Base-by-base conservation (phyloP, 2,329 filamentous ascomycete genomes). In the Clonostachys byssicola region DNA sequence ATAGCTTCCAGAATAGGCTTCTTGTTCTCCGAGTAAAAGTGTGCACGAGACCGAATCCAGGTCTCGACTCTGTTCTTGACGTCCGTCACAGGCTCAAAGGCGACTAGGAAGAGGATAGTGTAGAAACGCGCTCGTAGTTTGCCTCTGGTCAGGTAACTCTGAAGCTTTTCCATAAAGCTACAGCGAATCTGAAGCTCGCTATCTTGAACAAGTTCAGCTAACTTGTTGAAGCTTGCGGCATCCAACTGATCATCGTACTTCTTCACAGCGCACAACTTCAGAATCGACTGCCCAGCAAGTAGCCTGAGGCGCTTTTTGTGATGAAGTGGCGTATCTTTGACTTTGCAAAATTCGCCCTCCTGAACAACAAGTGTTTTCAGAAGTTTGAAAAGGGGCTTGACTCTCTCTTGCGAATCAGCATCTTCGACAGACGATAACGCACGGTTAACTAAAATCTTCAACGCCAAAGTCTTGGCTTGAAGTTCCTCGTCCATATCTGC, bases 361-460 rank as follows among this genome's bases (percentile, higher is more conserved):
- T 85, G 78, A 33, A 79, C 75, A 35, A 97, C 77, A 23, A 96
- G 71, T 13, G 81, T 86, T 58, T 88, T 89, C 44, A 99, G 75
- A 30, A 95, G 78, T 61, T 85, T 85, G 67, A 91, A 90, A 1
- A 95, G 82, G 7, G 85, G 81, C 49, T 76, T 76, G 2, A 85
- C 83, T 49, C 80, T 73, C 35, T 78, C 75, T 54, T 85, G 77
- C 10, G 44, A 38, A 50, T 74, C 72, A 5, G 75, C 67, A 14
- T 66, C 59, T 42, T 81, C 75, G 41, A 75, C 67, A 63, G 61
- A 78, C 50, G 64, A 86, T 38, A 92, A 83, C 16, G 96, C 76
- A 46, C 88, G 83, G 63, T 97, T 97, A 49, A 94, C 89, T 23
- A 97, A 74, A 14, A 91, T 86, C 61, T 87, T 92, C 43, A 97